phyloP scores from a whole-genome alignment of 1,284 basidiomycete species.

The Ganoderma lingzhi region DNA sequence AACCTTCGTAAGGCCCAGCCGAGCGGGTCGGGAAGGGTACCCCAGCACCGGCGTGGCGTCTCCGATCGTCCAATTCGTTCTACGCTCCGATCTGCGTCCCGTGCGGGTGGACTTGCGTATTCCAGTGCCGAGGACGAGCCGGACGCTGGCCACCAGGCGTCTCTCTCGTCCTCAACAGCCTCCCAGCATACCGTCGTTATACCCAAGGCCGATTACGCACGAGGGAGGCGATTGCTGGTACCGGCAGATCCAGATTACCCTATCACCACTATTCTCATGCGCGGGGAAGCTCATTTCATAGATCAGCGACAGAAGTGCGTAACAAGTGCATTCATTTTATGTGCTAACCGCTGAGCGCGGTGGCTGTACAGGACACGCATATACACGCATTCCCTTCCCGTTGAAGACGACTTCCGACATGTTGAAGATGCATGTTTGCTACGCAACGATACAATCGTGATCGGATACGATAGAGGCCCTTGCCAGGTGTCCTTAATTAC shows the following conservation, averaged over 20 bases:
- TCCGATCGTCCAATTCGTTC: constrained; percentile 9
- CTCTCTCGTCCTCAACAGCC: background rate
- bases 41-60: constrained; percentile 2
- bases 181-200: constrained; percentile 40
- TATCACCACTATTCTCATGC: constrained; percentile 57
- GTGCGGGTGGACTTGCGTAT: constrained; percentile 8
- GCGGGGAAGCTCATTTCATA: constrained; percentile 59
- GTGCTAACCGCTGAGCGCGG: constrained; percentile 15
- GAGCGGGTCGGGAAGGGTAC: background rate
- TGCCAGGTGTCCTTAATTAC: constrained; percentile 52
- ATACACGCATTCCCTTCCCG: constrained; percentile 52
- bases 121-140: constrained; percentile 22
- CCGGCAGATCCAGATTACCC: constrained; percentile 45
- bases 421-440: constrained; percentile 50
- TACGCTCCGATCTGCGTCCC: constrained; percentile 8
- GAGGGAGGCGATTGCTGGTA: constrained; percentile 52
- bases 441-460: constrained; percentile 47
- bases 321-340: constrained; percentile 15
- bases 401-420: constrained; percentile 42
- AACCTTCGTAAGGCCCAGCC: constrained; percentile 15
- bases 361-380: constrained; percentile 46
- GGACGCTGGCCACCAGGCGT: constrained; percentile 13
- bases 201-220: constrained; percentile 49
- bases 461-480: constrained; percentile 50
- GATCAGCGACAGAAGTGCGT: constrained; percentile 43